These are phyloP conservation scores for Geotrichum klebahnii DNA, from an alignment of 1,139 yeast genomes.

Conservation along the genomic window DNA sequence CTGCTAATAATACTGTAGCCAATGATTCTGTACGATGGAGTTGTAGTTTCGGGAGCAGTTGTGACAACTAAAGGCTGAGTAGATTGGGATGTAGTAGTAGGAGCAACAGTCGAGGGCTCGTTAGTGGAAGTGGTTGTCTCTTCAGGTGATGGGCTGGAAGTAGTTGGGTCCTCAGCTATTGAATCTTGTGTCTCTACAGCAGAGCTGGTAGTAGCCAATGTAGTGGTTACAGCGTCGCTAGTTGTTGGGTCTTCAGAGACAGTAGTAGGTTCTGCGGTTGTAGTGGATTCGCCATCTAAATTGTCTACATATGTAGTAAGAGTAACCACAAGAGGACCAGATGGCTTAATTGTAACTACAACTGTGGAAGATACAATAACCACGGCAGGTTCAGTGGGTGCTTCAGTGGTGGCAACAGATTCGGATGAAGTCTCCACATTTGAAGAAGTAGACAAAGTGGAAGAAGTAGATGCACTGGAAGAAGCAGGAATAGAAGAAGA, in stretches of 20 bases:
- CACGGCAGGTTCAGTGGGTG: too few relatives aligned
- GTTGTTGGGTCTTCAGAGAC: not conserved
- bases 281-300: too few relatives aligned
- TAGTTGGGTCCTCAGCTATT: too few relatives aligned
- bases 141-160: slow-evolving; percentile 1
- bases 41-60: not conserved
- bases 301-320: too few relatives aligned
- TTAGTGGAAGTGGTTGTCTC: slow-evolving; percentile 17
- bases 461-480: slow-evolving; percentile 1
- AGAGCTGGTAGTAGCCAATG: slow-evolving; percentile 19
- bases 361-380: too few relatives aligned
- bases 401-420: too few relatives aligned
- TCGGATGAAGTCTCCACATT: not conserved
- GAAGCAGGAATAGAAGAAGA: not conserved
- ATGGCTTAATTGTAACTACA: too few relatives aligned
- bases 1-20: slow-evolving; percentile 10
- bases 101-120: slow-evolving; percentile 11
- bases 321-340: too few relatives aligned
- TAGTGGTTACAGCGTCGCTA: slow-evolving; percentile 9
- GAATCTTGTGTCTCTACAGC: too few relatives aligned
- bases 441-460: too few relatives aligned
- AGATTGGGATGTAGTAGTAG: slow-evolving; percentile 4
- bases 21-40: not conserved
- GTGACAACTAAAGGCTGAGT: not conserved
- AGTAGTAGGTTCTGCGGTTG: not conserved